phyloP scores from a whole-genome alignment of 345 rosid species.

The Draba incana region DNA sequence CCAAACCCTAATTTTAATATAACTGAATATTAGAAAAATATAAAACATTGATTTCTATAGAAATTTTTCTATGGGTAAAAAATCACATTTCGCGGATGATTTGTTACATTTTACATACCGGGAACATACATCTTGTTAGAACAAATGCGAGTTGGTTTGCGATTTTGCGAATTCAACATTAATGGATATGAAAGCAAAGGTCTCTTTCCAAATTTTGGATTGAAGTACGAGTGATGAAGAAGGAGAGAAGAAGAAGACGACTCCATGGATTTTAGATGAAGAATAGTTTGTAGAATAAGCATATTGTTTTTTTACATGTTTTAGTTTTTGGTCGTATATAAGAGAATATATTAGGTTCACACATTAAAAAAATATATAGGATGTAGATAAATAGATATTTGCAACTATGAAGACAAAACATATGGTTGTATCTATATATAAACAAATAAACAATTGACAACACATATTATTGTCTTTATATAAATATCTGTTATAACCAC shows the following conservation, averaged over 20 bases:
- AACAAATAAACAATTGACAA: no score
- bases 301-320: slow-evolving; percentile 1
- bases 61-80: background rate
- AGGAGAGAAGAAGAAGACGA: slow-evolving; percentile 37
- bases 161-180: background rate
- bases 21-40: background rate
- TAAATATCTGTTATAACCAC: background rate
- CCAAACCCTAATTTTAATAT: slow-evolving; percentile 56
- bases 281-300: slow-evolving; percentile 5
- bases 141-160: slow-evolving; percentile 29
- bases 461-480: no score
- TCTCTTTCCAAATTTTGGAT: slow-evolving; percentile 23
- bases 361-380: slow-evolving; percentile 24
- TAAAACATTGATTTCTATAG: background rate
- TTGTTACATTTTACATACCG: slow-evolving; percentile 21
- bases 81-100: background rate
- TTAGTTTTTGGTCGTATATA: slow-evolving; percentile 29
- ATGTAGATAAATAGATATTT: slow-evolving; percentile 17
- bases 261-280: slow-evolving; percentile 27
- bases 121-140: slow-evolving; percentile 46
- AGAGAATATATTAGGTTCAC: slow-evolving; percentile 25
- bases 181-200: slow-evolving; percentile 14
- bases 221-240: slow-evolving; percentile 33
- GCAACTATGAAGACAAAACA: background rate
- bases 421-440: background rate